phyloP scores from a whole-genome alignment of 108 stramenopile species.

The Fragilaria crotonensis region DNA sequence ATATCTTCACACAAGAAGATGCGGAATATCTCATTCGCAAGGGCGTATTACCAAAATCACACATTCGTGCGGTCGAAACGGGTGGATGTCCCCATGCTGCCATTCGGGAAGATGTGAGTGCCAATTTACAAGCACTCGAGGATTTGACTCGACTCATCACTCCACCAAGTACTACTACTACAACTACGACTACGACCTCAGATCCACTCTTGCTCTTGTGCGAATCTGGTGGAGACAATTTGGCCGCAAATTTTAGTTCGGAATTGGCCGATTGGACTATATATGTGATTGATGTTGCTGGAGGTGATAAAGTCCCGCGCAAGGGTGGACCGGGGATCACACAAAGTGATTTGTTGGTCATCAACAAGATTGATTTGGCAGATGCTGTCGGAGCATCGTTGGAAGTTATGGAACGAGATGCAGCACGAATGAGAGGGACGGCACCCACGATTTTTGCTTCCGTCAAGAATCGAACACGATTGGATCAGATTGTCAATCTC shows the following conservation, averaged over 20 bases:
- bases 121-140: constrained; percentile 92
- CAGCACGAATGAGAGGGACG: constrained; percentile 75
- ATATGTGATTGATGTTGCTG: constrained; percentile 99
- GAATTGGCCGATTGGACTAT: constrained; percentile 97
- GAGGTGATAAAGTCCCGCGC: constrained; percentile 97
- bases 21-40: constrained; percentile 87
- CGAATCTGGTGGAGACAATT: constrained; percentile 97
- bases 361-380: constrained; percentile 98
- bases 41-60: constrained; percentile 58
- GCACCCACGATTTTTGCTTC: constrained; percentile 94
- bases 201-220: constrained; percentile 84
- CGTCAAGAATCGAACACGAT: constrained; percentile 73
- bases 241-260: constrained; percentile 91
- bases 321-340: constrained; percentile 99
- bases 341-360: constrained; percentile 89
- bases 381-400: constrained; percentile 94
- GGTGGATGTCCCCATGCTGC: constrained; percentile 98
- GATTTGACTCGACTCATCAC: constrained; percentile 58
- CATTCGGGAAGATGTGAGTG: constrained; percentile 93
- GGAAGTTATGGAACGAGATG: constrained; percentile 91
- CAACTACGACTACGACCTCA: neutral
- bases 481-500: constrained; percentile 62
- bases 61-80: constrained; percentile 94
- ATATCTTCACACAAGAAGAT: constrained; percentile 98
- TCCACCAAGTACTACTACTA: too few relatives aligned